Evolutionary conservation across 257 asterid species (phyloP).

Genomic region (Eustoma russellianum): DNA sequence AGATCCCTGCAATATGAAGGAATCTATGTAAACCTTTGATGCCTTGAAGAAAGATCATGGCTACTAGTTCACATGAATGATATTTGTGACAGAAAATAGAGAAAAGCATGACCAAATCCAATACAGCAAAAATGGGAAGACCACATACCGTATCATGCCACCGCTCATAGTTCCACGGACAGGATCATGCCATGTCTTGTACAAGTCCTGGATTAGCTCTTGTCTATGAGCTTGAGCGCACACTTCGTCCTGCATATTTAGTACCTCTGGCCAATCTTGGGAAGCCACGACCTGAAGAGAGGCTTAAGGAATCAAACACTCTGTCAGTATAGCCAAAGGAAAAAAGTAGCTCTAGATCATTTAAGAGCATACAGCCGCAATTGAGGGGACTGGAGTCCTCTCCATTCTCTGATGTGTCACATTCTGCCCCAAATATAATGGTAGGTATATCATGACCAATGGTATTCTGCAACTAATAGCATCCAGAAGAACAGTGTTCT

Average conservation of each 20-base stretch:
- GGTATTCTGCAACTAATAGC: constrained; percentile 95
- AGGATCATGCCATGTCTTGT: constrained; percentile 97
- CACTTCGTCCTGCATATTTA: constrained; percentile 86
- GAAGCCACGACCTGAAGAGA: constrained; percentile 89
- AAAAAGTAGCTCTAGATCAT: neutral
- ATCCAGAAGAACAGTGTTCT: constrained; percentile 78
- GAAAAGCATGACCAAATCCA: neutral
- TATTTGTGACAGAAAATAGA: neutral
- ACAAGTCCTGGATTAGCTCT: constrained; percentile 89
- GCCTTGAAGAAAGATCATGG: neutral
- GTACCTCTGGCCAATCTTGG: constrained; percentile 99
- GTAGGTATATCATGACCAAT: constrained; percentile 90
- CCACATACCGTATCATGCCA: constrained; percentile 84
- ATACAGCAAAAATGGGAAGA: neutral
- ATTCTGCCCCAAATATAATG: constrained; percentile 96
- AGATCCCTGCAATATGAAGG: constrained; percentile 55
- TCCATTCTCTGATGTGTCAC: constrained; percentile 98
- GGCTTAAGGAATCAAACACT: neutral
- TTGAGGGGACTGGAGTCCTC: constrained; percentile 95
- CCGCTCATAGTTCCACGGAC: constrained; percentile 92
- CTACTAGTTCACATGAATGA: neutral
- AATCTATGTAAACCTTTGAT: neutral
- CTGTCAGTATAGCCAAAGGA: neutral
- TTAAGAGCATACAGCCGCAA: constrained; percentile 71
- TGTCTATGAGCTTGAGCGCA: constrained; percentile 99